Evolutionary conservation across 1,284 basidiomycete species (phyloP).

Genomic region (Pholiota adiposa): DNA sequence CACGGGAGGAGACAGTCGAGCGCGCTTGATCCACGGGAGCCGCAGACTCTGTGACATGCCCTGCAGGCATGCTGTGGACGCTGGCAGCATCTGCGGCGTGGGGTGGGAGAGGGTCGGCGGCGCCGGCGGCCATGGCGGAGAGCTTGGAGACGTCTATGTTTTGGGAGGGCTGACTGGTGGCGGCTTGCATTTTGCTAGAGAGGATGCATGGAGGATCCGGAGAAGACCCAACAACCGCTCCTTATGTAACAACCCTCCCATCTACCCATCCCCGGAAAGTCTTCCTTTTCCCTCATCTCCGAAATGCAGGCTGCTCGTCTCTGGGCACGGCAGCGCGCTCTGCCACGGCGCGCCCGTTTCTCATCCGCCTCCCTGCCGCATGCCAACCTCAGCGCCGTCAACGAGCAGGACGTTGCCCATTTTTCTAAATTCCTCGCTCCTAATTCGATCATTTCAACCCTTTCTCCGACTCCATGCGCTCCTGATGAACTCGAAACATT

Average conservation of each 20-base stretch:
- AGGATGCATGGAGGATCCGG: neutral
- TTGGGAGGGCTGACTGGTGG: neutral
- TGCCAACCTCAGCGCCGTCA: slow-evolving; percentile 43
- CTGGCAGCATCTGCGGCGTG: slow-evolving; percentile 52
- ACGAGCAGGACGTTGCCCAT: slow-evolving; percentile 61
- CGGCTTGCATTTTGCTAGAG: slow-evolving; percentile 1
- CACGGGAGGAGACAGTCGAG: slow-evolving; percentile 28
- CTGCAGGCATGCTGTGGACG: slow-evolving; percentile 60
- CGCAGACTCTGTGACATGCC: no score
- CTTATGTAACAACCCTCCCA: slow-evolving; percentile 3
- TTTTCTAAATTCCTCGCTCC: slow-evolving; percentile 65
- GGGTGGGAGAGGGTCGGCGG: slow-evolving; percentile 32
- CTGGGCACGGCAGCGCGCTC: slow-evolving; percentile 7
- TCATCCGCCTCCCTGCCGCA: slow-evolving; percentile 19
- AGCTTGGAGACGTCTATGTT: neutral
- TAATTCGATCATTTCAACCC: slow-evolving; percentile 67
- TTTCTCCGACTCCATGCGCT: slow-evolving; percentile 50
- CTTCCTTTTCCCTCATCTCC: slow-evolving; percentile 4
- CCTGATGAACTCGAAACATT: slow-evolving; percentile 77
- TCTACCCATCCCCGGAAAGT: neutral
- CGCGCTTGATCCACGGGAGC: slow-evolving; percentile 25
- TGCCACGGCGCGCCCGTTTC: slow-evolving; percentile 16
- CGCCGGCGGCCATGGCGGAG: slow-evolving; percentile 22
- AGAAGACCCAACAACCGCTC: no score
- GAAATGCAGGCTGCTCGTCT: slow-evolving; percentile 18